Evolutionary conservation across 2,329 filamentous ascomycete genomes (phyloP), one percentile per base, ranked within the genome.

Genomic region (Rachicladosporium sp.): DNA sequence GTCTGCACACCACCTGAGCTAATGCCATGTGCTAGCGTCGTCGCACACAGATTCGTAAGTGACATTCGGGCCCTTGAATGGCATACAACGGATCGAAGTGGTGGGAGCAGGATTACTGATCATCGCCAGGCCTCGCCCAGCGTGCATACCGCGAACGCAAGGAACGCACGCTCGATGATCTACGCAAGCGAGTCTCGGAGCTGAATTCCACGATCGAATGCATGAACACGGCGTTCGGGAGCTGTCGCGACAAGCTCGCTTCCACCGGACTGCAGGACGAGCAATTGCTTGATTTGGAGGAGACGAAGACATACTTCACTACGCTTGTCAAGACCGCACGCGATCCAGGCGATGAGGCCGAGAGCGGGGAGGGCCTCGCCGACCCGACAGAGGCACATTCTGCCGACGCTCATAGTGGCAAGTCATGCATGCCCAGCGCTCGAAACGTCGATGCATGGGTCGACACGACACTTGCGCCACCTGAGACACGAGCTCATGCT

Each of bases 81-180:
- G 23, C 23, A 27, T 27, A 27, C 7, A 8, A 6, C 7, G 6
- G 23, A 27, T 27, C 7, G 6, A 8, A 27, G 6, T 27, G 23
- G 7, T 27, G 5, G 23, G 23, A 27, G 23, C 23, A 27, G 6
- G 23, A 27, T 27, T 27, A 27, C 23, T 27, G 23, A 27, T 27
- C 23, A 27, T 27, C 2, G 7, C 7, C 7, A 27, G 23, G 23
- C 23, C 23, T 89, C 40, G 87, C 87, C 2, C 87, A 93, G 58
- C 70, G 86, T 48, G 85, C 85, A 1, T 93, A 93, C 55, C 76
- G 87, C 10, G 76, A 82, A 52, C 78, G 87, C 37, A 93, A 93
- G 61, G 87, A 93, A 55, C 80, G 73, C 13, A 82, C 82, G 4
- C 89, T 93, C 41, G 72, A 76, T 21, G 76, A 74, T 1, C 68